Percentiles rank a stretch among this genome's conserved stretches.
phyloP scores from a whole-genome alignment of 163 green algal genomes.

The Scenedesmus sp. region DNA sequence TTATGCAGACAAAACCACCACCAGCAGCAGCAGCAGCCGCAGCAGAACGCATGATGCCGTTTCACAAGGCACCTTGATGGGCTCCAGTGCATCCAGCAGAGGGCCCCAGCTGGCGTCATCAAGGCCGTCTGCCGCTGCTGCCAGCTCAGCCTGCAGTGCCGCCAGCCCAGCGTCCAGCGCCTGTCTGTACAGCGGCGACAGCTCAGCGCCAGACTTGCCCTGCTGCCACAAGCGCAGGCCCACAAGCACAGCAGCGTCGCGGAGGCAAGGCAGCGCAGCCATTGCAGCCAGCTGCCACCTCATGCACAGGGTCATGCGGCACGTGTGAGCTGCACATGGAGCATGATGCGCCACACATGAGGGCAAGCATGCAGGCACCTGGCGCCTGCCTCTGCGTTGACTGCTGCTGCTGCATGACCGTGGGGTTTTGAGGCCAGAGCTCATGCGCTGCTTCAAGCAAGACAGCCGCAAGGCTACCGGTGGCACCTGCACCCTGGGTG shows the following conservation, averaged over 20 bases:
- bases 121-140: neutral
- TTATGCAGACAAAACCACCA: neutral
- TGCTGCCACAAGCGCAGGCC: neutral
- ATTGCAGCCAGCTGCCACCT: too few species aligned
- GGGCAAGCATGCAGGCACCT: too few species aligned
- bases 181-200: conserved; percentile 42
- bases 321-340: too few species aligned
- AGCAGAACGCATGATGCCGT: too few species aligned
- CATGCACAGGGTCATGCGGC: too few species aligned
- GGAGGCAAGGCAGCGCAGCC: neutral
- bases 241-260: conserved; percentile 30
- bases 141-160: conserved; percentile 47
- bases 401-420: too few species aligned
- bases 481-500: neutral
- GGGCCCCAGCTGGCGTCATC: conserved; percentile 44
- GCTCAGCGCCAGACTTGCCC: neutral
- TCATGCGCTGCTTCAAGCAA: too few species aligned
- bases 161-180: conserved; percentile 51
- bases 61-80: conserved; percentile 44
- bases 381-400: too few species aligned
- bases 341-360: too few species aligned
- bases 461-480: neutral
- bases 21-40: neutral
- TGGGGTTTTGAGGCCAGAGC: too few species aligned
- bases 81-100: neutral